Percentiles rank a stretch among this genome's conserved stretches.
Evolutionary conservation across 1,284 basidiomycete genomes (phyloP).

Genomic region (Clitocybe nebularis): DNA sequence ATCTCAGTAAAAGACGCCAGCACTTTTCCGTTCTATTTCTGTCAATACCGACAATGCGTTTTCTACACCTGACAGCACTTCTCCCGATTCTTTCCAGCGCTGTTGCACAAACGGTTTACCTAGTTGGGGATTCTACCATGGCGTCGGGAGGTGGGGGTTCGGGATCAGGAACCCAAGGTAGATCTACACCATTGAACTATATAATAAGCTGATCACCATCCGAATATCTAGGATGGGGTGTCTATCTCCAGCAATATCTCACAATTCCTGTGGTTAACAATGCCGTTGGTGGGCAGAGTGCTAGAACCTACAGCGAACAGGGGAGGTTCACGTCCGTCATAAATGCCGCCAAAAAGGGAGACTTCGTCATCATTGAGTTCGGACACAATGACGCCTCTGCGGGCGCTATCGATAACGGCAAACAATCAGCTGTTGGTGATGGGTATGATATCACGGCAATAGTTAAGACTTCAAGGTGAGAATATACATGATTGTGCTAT

Average conservation of each 20-base stretch:
- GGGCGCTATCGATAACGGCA: constrained; percentile 21
- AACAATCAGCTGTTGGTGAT: constrained; percentile 25
- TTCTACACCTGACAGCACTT: too few relatives aligned
- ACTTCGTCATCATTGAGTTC: constrained; percentile 36
- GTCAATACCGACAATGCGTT: too few relatives aligned
- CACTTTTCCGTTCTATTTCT: too few relatives aligned
- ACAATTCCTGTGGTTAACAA: constrained; percentile 30
- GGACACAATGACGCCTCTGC: constrained; percentile 33
- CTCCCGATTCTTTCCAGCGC: too few relatives aligned
- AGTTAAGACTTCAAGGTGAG: constrained; percentile 20
- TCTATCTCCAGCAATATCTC: constrained; percentile 26
- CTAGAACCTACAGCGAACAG: constrained; percentile 31
- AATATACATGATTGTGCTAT: neutral
- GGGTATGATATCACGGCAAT: constrained; percentile 21
- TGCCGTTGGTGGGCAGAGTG: constrained; percentile 32
- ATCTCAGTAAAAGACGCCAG: too few relatives aligned
- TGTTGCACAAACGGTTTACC: constrained; percentile 14
- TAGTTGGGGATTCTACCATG: constrained; percentile 19
- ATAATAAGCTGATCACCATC: neutral
- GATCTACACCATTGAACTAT: neutral
- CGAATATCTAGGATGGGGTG: constrained; percentile 29
- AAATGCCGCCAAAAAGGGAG: constrained; percentile 20
- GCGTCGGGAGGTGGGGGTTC: constrained; percentile 17
- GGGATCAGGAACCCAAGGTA: constrained; percentile 21
- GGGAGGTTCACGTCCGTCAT: constrained; percentile 25